Conservation (phyloP, 768 basidiomycete genomes). For the Podaxis rugospora region DNA sequence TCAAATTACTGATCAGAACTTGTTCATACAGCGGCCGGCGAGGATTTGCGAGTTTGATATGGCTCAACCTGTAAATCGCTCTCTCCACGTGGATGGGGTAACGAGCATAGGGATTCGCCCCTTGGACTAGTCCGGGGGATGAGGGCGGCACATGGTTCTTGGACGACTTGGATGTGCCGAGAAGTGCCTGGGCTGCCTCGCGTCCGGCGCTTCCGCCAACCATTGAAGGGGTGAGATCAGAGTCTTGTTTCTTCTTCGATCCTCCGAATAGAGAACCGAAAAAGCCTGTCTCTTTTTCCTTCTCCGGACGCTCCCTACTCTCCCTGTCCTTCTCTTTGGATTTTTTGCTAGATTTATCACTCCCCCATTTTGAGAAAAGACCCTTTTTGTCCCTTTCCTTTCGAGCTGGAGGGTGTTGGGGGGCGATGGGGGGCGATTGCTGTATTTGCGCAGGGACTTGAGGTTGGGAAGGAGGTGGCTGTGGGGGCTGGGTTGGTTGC, state of each 20-base stretch:
- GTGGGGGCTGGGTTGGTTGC: slow-evolving; percentile 3
- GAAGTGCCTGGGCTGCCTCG: slow-evolving; percentile 81
- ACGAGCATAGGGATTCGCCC: slow-evolving; percentile 56
- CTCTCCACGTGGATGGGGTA: slow-evolving; percentile 99
- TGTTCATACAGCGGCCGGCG: slow-evolving; percentile 96
- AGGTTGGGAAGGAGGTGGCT: slow-evolving; percentile 21
- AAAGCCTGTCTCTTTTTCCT: slow-evolving; percentile 79
- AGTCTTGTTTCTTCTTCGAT: slow-evolving; percentile 78
- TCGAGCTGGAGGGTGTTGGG: slow-evolving; percentile 39
- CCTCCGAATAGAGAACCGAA: slow-evolving; percentile 89
- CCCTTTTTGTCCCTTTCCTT: slow-evolving; percentile 74
- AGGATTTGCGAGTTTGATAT: slow-evolving; percentile 98
- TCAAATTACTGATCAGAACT: slow-evolving; percentile 86
- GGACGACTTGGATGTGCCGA: slow-evolving; percentile 79
- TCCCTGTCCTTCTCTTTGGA: slow-evolving; percentile 37
- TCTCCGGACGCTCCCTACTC: slow-evolving; percentile 39
- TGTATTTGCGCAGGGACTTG: neutral
- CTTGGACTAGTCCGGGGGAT: slow-evolving; percentile 49
- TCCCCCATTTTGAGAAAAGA: slow-evolving; percentile 62
- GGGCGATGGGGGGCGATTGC: neutral
- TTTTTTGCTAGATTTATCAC: slow-evolving; percentile 63
- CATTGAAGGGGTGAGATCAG: slow-evolving; percentile 30
- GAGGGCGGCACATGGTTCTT: slow-evolving; percentile 59
- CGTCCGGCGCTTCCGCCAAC: slow-evolving; percentile 55
- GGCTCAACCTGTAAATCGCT: slow-evolving; percentile 94